Conservation (phyloP, 2,329 filamentous ascomycete species). For the Fonsecaea monophora region DNA sequence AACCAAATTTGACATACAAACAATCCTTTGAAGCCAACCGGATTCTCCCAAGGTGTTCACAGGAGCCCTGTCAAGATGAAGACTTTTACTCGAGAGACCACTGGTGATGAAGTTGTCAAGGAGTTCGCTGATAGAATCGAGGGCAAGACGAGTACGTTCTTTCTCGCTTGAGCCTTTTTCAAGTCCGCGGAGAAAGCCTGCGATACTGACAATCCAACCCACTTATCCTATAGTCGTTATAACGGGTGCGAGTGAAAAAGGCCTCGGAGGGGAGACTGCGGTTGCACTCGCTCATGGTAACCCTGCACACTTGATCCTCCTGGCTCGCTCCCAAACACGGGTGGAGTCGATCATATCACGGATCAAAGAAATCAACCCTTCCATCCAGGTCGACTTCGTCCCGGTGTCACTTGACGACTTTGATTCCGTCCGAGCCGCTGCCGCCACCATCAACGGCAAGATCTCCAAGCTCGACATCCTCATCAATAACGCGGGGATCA, state of each 20-base stretch:
- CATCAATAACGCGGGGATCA: constrained; percentile 47
- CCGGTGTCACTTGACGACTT: constrained; percentile 36
- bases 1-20: neutral
- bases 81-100: constrained; percentile 42
- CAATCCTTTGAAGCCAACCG: neutral
- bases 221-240: constrained; percentile 39
- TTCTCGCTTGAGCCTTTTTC: neutral
- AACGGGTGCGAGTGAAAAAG: constrained; percentile 39
- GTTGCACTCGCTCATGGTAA: constrained; percentile 42
- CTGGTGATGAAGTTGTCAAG: constrained; percentile 43
- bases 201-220: neutral
- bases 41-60: neutral
- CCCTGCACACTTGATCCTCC: constrained; percentile 43
- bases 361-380: constrained; percentile 33
- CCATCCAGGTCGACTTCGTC: constrained; percentile 34
- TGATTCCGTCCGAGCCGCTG: constrained; percentile 40
- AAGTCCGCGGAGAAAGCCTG: neutral
- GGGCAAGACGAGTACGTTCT: constrained; percentile 43
- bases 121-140: constrained; percentile 43
- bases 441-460: constrained; percentile 37
- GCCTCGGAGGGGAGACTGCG: constrained; percentile 42
- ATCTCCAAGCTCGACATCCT: constrained; percentile 43
- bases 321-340: constrained; percentile 41
- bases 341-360: constrained; percentile 41
- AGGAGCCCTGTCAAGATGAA: constrained; percentile 33